phyloP scores from a whole-genome alignment of 176 grass and related monocot genomes.

The Chloris gayana region DNA sequence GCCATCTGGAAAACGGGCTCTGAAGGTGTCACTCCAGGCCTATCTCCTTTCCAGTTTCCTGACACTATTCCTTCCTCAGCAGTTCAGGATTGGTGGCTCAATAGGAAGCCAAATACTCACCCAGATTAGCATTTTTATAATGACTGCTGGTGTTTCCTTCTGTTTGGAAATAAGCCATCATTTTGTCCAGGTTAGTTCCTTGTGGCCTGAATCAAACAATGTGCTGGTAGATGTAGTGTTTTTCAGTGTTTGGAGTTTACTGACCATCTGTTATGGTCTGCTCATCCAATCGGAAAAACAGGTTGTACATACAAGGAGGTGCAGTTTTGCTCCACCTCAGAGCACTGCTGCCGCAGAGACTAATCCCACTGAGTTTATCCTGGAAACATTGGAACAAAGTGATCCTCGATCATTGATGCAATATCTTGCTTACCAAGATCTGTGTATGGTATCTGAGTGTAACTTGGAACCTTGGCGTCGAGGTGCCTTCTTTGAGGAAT shows the following conservation, averaged over 20 bases:
- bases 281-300: slow-evolving; percentile 43
- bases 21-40: slow-evolving; percentile 69
- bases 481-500: slow-evolving; percentile 85
- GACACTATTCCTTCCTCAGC: slow-evolving; percentile 53
- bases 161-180: slow-evolving; percentile 95
- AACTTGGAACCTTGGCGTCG: slow-evolving; percentile 86
- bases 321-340: slow-evolving; percentile 77
- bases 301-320: slow-evolving; percentile 92
- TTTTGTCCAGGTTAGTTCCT: slow-evolving; percentile 75
- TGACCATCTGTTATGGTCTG: background rate
- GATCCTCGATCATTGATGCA: slow-evolving; percentile 68
- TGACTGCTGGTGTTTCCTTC: slow-evolving; percentile 52
- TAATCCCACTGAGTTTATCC: slow-evolving; percentile 80
- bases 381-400: slow-evolving; percentile 83
- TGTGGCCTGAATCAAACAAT: background rate
- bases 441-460: slow-evolving; percentile 81
- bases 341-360: slow-evolving; percentile 83
- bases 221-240: slow-evolving; percentile 7
- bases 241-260: slow-evolving; percentile 22
- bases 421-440: slow-evolving; percentile 92
- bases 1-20: slow-evolving; percentile 66
- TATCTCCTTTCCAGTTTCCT: slow-evolving; percentile 55
- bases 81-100: slow-evolving; percentile 60
- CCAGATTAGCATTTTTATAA: slow-evolving; percentile 63
- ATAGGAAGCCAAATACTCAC: slow-evolving; percentile 54